Conservation (phyloP, 257 asterid genomes). For the Primulina huaijiensis region DNA sequence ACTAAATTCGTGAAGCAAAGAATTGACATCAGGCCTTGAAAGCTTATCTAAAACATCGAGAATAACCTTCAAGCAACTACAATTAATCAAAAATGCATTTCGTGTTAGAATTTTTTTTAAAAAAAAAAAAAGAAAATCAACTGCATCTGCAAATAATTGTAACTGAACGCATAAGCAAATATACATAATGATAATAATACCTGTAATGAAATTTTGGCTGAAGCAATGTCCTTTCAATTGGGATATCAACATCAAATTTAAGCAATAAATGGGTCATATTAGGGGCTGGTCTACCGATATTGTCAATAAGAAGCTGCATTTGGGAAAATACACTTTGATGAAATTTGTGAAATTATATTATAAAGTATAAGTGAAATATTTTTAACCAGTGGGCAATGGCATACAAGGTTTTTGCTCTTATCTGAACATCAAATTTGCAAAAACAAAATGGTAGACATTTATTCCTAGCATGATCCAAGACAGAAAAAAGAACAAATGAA, state of each 20-base stretch:
- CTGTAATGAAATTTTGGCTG: conserved; percentile 95
- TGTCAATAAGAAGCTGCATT: conserved; percentile 88
- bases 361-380: background rate
- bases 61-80: conserved; percentile 93
- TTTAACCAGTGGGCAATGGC: too few species aligned
- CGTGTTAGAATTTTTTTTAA: background rate
- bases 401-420: too few species aligned
- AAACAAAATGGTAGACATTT: background rate
- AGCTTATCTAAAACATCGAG: conserved; percentile 82
- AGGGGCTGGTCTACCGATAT: conserved; percentile 80
- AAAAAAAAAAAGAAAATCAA: conserved; percentile 25
- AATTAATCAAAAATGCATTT: conserved; percentile 23
- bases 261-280: conserved; percentile 84
- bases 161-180: background rate
- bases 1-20: conserved; percentile 87
- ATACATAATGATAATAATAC: conserved; percentile 17
- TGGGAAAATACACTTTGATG: conserved; percentile 15
- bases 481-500: background rate
- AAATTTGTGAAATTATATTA: conserved; percentile 12
- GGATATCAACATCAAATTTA: conserved; percentile 77
- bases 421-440: too few species aligned
- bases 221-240: conserved; percentile 78
- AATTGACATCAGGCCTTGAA: conserved; percentile 77
- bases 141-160: conserved; percentile 17
- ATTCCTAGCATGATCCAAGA: background rate